Evolutionary conservation across 1,284 basidiomycete genomes (phyloP), one percentile per base, ranked within the genome.

Genomic region (Bondarzewia mesenterica): DNA sequence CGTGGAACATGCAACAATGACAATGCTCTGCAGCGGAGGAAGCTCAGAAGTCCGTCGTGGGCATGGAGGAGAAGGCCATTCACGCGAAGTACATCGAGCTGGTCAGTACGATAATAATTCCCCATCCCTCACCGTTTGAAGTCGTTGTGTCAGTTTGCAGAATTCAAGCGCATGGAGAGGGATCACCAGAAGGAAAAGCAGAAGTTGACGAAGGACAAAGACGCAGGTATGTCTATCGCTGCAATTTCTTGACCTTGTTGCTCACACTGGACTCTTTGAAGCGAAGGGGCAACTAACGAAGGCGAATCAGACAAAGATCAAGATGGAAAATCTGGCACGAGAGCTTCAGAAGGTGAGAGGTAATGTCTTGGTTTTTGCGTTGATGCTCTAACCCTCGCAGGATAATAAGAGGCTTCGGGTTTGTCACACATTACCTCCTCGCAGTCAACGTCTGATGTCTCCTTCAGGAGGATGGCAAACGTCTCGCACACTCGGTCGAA

Each of bases 181-280:
- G 88, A 90, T 60, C 85, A 89, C 60, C 82, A 87, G 47, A 90
- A 87, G 68, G 87, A 90, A 71, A 89, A 86, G 65, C 87, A 90
- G 70, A 90, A 90, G 61, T 69, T 90, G 36, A 73, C 78, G 46
- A 90, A 90, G 68, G 87, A 90, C 72, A 89, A 89, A 68, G 87
- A 90, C 67, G 79, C 86, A 54, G 86, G 86, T 88, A 56, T 51
- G 74, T 67, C 41, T 32, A 42, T 47, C 37, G 8, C 50, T 36
- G 16, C 48, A 51, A 51, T 50, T 44, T 47, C n/a, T 52, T 37
- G 41, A 23, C 53, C 37, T 53, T 44, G 44, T 40, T 20, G 47
- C 43, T 46, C 18, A 5, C 46, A 39, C 57, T 50, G 49, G 39
- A 23, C 37, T 16, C 12, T 29, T 47, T 41, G 52, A 60, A 89